Evolutionary conservation across 805 yeast species (phyloP).

Genomic region (Cyberlindnera nakhonratchasimensis): DNA sequence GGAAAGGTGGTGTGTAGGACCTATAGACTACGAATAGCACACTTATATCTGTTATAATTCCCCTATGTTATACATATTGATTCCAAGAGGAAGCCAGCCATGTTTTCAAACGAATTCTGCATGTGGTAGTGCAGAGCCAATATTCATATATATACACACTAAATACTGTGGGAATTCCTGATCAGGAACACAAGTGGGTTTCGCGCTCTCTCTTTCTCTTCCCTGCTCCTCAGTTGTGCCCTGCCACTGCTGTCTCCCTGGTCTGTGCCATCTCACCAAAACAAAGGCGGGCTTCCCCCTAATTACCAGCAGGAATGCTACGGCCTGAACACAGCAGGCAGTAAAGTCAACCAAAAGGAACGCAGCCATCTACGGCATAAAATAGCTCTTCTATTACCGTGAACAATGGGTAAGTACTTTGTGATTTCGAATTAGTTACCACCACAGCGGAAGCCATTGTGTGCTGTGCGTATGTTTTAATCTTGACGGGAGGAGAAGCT

Average conservation of each 20-base stretch:
- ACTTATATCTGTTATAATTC: too few relatives aligned
- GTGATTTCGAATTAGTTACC: too few relatives aligned
- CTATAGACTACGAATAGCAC: too few relatives aligned
- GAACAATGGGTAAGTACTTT: constrained; percentile 3
- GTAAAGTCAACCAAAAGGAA: not conserved
- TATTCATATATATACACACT: not conserved
- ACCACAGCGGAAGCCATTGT: too few relatives aligned
- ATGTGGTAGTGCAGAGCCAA: not conserved
- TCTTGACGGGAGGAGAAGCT: too few relatives aligned
- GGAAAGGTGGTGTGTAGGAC: too few relatives aligned
- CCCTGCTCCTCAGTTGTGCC: not conserved
- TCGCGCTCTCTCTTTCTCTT: not conserved
- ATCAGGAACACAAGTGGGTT: not conserved
- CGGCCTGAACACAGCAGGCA: not conserved
- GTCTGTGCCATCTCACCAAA: not conserved
- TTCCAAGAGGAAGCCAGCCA: too few relatives aligned
- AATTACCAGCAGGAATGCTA: too few relatives aligned
- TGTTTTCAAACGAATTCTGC: too few relatives aligned
- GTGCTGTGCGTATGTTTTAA: too few relatives aligned
- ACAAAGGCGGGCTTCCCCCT: not conserved
- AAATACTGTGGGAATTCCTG: not conserved
- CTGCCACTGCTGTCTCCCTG: too few relatives aligned
- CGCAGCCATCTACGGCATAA: not conserved
- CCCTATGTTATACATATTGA: too few relatives aligned
- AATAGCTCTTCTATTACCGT: not conserved